phyloP scores from a whole-genome alignment of 345 rosid genomes.

The Tarenaya hassleriana region DNA sequence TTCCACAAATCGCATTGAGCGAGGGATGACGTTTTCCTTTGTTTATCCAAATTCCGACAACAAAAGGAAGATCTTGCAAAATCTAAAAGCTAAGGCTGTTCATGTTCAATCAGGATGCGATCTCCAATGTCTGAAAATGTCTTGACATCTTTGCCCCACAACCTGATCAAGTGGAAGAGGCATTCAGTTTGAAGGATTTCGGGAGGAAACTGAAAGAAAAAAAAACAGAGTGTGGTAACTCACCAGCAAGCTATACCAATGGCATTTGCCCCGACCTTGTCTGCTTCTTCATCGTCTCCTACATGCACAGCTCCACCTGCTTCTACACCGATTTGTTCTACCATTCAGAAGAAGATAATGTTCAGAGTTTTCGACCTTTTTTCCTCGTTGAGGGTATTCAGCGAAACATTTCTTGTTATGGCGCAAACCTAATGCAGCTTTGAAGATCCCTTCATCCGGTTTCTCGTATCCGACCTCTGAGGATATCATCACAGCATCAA shows the following conservation, averaged over 20 bases:
- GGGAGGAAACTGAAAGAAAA: background rate
- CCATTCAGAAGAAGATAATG: no score
- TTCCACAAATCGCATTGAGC: no score
- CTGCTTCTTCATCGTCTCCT: conserved; percentile 75
- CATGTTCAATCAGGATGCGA: conserved; percentile 42
- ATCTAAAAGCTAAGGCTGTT: conserved; percentile 39
- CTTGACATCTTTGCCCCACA: conserved; percentile 71
- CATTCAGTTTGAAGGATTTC: conserved; percentile 7
- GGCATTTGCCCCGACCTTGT: conserved; percentile 65
- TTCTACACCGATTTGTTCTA: conserved; percentile 51
- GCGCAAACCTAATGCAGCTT: conserved; percentile 60
- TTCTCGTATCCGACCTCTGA: conserved; percentile 85
- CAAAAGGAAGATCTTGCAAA: background rate
- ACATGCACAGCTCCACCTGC: conserved; percentile 60
- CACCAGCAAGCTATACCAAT: conserved; percentile 79
- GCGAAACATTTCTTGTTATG: conserved; percentile 8
- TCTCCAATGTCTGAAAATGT: conserved; percentile 55
- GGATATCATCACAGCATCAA: conserved; percentile 73
- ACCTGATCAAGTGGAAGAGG: conserved; percentile 39
- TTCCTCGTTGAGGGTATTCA: no score
- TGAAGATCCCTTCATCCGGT: conserved; percentile 65
- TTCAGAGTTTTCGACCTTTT: no score
- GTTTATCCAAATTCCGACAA: background rate
- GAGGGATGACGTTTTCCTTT: conserved; percentile 10
- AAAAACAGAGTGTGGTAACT: conserved; percentile 11